Evolutionary conservation across 108 stramenopile genomes (phyloP), one percentile per base, ranked within the genome.

Genomic region (Skeletonema potamos): DNA sequence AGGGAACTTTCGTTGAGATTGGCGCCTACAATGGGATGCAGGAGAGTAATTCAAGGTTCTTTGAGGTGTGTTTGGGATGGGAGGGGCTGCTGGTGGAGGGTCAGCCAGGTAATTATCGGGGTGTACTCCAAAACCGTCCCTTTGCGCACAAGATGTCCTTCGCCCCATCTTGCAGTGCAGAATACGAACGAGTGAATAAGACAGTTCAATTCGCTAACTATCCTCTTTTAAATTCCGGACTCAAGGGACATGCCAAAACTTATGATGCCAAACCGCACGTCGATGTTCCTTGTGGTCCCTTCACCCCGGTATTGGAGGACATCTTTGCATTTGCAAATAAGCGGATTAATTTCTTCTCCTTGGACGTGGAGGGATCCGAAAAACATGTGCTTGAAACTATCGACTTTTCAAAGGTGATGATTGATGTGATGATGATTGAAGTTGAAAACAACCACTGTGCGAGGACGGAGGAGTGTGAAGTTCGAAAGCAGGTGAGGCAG

Each of bases 291-390:
- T 89, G 85, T 46, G 88, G 82, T 22, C 68, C 72, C 9, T 58
- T 88, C 20, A 78, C 82, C 20, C 74, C 75, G 3, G 70, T 77
- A 0, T 59, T 89, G 26, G 15, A 57, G 15, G 82, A 86, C 26
- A 34, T 89, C 4, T 85, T 89, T 56, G 75, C 62, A 8, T 34
- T 34, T 13, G 37, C 68, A 6, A 64, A 73, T 13, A 34, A 48
- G 11, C 37, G 33, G 6, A 64, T 84, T 13, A 60, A 70, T 12
- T 89, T 89, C 46, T 79, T 89, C 32, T 87, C 86, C 3, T 55
- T 89, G 73, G 89, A 89, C 58, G 89, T 87, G 34, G 89, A 89
- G 72, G 89, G 89, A 1, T 80, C 86, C 1, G 89, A 89, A 59
- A 10, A 55, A 4, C 34, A 67, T 36, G 84, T 88, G 4, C 61